A percentile compares a stretch with the other conserved stretches of the same genome.
These are phyloP conservation scores for Radiomyces spectabilis DNA, from an alignment of 192 early-diverging fungal genomes.

Conservation along the genomic window DNA sequence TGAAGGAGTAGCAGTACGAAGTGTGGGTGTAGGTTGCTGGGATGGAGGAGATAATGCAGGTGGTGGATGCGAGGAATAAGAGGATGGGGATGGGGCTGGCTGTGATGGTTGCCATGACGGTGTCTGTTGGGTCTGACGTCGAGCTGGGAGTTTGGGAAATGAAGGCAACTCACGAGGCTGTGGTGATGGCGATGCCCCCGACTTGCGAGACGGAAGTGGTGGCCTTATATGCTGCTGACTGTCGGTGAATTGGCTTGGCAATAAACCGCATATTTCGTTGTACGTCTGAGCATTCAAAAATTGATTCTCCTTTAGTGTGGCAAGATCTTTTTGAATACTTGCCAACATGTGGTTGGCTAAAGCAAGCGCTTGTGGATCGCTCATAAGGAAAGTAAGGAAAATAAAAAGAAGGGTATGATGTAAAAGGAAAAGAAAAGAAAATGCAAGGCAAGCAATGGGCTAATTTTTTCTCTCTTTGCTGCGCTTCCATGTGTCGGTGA, in stretches of 20 bases:
- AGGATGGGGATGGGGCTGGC: not conserved
- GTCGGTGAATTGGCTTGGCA: conserved; percentile 4
- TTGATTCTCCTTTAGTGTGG: conserved; percentile 16
- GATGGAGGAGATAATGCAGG: too few relatives aligned
- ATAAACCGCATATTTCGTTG: conserved; percentile 3
- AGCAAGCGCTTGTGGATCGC: too few relatives aligned
- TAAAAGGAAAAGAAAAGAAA: too few relatives aligned
- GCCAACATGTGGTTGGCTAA: conserved; percentile 20
- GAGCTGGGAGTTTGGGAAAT: conserved; percentile 10
- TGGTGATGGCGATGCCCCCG: conserved; percentile 1
- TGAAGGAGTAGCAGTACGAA: too few relatives aligned
- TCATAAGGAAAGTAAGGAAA: too few relatives aligned
- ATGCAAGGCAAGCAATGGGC: too few relatives aligned
- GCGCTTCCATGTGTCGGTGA: too few relatives aligned
- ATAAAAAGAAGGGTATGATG: too few relatives aligned
- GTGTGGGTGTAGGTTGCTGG: too few relatives aligned
- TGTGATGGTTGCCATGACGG: not conserved
- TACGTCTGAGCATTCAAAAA: conserved; percentile 9
- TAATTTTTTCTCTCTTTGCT: too few relatives aligned
- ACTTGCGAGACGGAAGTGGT: conserved; percentile 20
- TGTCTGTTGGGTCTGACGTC: too few relatives aligned
- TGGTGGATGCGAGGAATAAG: too few relatives aligned
- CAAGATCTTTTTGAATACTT: conserved; percentile 18
- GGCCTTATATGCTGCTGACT: not conserved
- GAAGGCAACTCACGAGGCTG: not conserved